Percentiles rank a stretch among this genome's conserved stretches.
Conservation (phyloP, 345 rosid species). For the Aurinia saxatilis region DNA sequence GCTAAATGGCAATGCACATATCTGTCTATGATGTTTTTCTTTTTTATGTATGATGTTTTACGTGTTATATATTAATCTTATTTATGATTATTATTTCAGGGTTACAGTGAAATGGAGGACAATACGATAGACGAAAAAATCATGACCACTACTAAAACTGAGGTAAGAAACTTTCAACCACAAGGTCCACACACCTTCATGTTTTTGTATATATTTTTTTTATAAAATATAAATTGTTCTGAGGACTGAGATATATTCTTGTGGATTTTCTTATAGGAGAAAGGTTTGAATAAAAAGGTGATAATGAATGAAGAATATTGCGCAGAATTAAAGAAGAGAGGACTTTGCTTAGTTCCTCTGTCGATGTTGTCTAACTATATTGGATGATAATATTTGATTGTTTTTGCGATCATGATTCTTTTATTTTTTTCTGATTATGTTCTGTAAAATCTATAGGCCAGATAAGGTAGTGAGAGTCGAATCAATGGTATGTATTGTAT, state of each 20-base stretch:
- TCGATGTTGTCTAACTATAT: constrained; percentile 39
- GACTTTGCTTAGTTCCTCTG: constrained; percentile 62
- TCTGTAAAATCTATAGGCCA: not conserved
- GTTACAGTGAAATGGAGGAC: constrained; percentile 28
- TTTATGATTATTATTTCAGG: constrained; percentile 15
- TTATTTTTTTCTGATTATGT: not conserved
- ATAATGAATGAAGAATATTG: constrained; percentile 19
- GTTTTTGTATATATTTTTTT: not conserved
- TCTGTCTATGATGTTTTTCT: no score
- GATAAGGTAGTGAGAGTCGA: constrained; percentile 2
- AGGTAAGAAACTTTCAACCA: constrained; percentile 17
- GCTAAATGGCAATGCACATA: not conserved
- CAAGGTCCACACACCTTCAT: not conserved
- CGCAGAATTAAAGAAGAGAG: constrained; percentile 52
- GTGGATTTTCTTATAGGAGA: constrained; percentile 22
- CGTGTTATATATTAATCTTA: not conserved
- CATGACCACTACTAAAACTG: not conserved
- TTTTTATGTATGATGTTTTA: not conserved
- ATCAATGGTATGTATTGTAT: not conserved
- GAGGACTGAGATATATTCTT: not conserved
- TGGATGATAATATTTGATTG: constrained; percentile 31
- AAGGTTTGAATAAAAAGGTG: constrained; percentile 2
- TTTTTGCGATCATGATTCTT: not conserved
- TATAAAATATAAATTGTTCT: not conserved
- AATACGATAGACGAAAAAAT: not conserved